Conservation (phyloP, 1,284 basidiomycete species). For the Leccinum cinnamomeum region DNA sequence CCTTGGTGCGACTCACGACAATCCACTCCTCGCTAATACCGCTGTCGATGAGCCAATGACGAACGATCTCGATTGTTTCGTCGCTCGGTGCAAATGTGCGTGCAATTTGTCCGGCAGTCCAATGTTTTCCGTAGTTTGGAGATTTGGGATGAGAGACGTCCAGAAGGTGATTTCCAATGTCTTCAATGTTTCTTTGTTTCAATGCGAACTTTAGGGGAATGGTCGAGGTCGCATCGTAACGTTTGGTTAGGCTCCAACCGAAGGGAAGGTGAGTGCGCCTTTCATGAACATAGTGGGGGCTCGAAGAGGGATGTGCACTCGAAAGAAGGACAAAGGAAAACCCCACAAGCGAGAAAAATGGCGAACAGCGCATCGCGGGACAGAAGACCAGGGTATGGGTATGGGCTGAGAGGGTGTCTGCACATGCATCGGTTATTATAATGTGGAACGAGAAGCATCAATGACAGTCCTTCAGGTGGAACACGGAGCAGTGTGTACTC, state of each 20-base stretch:
- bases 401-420: neutral
- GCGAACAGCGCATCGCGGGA: constrained; percentile 8
- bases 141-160: constrained; percentile 46
- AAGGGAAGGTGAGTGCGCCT: constrained; percentile 32
- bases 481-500: neutral
- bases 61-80: constrained; percentile 40
- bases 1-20: constrained; percentile 26
- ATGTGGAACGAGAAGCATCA: neutral
- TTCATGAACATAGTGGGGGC: constrained; percentile 31
- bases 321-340: constrained; percentile 17
- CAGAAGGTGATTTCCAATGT: constrained; percentile 37
- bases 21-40: constrained; percentile 31
- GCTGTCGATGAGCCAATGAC: constrained; percentile 38
- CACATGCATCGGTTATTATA: neutral
- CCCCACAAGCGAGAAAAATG: constrained; percentile 7
- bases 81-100: constrained; percentile 41
- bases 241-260: constrained; percentile 35
- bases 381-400: neutral
- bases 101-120: constrained; percentile 39
- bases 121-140: constrained; percentile 44
- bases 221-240: constrained; percentile 26
- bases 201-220: constrained; percentile 44
- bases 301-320: constrained; percentile 5
- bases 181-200: constrained; percentile 40
- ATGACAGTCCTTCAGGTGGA: neutral